phyloP scores from a whole-genome alignment of 768 basidiomycete species.

The Trametes meyenii region DNA sequence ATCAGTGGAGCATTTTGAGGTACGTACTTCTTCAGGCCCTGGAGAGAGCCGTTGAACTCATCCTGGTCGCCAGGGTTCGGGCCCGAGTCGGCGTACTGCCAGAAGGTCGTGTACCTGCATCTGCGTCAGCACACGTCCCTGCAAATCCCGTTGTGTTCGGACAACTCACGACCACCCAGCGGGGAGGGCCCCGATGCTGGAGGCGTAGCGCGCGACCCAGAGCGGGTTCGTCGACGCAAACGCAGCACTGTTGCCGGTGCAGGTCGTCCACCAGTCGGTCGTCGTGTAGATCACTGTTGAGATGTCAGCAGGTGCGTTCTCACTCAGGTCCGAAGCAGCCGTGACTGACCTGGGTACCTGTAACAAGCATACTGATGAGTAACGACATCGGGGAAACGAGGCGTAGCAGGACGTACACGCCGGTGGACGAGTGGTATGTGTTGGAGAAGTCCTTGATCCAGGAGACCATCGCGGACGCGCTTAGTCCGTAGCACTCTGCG shows the following conservation, averaged over 20 bases:
- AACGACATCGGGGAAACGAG: not conserved
- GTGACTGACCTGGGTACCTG: slow-evolving; percentile 44
- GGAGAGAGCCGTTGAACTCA: slow-evolving; percentile 54
- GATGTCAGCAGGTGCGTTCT: not conserved
- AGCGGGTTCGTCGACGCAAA: slow-evolving; percentile 58
- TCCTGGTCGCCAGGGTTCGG: slow-evolving; percentile 61
- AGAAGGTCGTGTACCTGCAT: slow-evolving; percentile 53
- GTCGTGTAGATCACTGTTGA: slow-evolving; percentile 60
- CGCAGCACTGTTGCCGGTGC: slow-evolving; percentile 58
- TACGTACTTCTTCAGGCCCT: slow-evolving; percentile 44
- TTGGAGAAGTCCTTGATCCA: slow-evolving; percentile 66
- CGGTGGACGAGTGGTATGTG: slow-evolving; percentile 54
- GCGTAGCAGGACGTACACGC: slow-evolving; percentile 40
- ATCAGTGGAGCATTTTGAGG: not conserved
- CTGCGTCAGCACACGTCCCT: slow-evolving; percentile 20
- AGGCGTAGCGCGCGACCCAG: slow-evolving; percentile 61
- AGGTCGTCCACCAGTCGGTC: slow-evolving; percentile 68
- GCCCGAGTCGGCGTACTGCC: slow-evolving; percentile 61
- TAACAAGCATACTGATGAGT: not conserved
- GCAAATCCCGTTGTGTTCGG: slow-evolving; percentile 24
- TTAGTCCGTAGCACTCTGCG: slow-evolving; percentile 56
- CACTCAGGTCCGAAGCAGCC: not conserved
- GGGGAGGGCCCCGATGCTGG: slow-evolving; percentile 54
- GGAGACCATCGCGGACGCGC: slow-evolving; percentile 56
- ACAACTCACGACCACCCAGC: slow-evolving; percentile 56